Conservation (phyloP, 441 rosid genomes). For the Pelargonium cotyledonis region DNA sequence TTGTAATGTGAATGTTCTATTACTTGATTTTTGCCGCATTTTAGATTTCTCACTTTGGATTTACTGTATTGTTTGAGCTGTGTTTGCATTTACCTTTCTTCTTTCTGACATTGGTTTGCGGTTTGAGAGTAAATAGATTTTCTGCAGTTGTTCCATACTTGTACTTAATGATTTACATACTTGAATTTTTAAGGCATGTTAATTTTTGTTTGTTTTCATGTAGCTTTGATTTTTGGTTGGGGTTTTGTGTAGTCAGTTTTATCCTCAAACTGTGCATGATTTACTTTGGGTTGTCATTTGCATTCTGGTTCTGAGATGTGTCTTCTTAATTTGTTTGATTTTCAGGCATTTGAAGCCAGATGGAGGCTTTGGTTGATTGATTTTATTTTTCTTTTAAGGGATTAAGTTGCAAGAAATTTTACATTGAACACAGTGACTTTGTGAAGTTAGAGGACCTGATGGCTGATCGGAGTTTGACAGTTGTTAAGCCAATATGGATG, state of each 20-base stretch:
- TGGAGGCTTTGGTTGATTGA: constrained; percentile 8
- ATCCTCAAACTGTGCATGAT: neutral
- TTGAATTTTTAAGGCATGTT: too few species aligned
- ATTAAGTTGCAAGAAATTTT: neutral
- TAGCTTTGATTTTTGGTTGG: neutral
- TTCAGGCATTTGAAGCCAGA: neutral
- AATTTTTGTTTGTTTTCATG: too few species aligned
- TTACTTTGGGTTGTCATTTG: neutral
- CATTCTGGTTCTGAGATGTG: neutral
- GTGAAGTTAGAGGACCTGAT: constrained; percentile 17
- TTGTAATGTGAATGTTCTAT: neutral
- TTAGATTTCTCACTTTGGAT: too few species aligned
- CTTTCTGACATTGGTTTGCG: too few species aligned
- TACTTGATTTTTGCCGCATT: too few species aligned
- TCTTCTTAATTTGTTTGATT: neutral
- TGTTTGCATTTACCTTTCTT: too few species aligned
- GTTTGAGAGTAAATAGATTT: too few species aligned
- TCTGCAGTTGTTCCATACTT: neutral
- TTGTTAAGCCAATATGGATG: constrained; percentile 77
- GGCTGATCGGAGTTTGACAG: constrained; percentile 45
- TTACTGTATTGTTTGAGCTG: too few species aligned
- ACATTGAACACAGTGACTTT: neutral
- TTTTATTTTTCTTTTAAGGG: neutral
- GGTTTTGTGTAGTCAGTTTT: neutral
- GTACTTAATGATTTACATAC: neutral